These are phyloP conservation scores for Rhipidocladum racemiflorum DNA, from an alignment of 176 grass and related monocot species.

Conservation along the genomic window DNA sequence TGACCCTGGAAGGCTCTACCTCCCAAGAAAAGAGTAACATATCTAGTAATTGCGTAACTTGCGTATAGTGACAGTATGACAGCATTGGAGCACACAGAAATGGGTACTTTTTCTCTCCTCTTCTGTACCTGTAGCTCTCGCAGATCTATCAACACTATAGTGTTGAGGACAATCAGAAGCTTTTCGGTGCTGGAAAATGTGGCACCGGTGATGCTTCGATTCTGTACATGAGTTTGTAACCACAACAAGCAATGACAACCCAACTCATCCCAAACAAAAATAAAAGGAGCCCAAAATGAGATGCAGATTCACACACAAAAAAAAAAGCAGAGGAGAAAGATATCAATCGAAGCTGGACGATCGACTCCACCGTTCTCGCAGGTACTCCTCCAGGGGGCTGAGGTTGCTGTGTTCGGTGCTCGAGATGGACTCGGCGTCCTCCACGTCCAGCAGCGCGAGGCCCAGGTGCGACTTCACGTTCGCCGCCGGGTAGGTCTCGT, in stretches of 20 bases:
- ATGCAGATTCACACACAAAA: background rate
- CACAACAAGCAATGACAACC: background rate
- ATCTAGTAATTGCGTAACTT: background rate
- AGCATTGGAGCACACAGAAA: no score
- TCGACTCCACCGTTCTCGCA: slow-evolving; percentile 71
- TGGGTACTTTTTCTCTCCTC: background rate
- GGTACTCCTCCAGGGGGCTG: slow-evolving; percentile 79
- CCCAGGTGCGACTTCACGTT: slow-evolving; percentile 70
- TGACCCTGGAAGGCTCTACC: background rate
- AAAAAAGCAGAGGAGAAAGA: background rate
- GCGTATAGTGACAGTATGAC: background rate
- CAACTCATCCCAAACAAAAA: background rate
- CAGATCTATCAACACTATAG: background rate
- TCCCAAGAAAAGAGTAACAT: background rate
- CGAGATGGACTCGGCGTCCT: slow-evolving; percentile 67
- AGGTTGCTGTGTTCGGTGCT: slow-evolving; percentile 71
- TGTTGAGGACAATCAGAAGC: background rate
- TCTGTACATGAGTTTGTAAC: slow-evolving; percentile 29
- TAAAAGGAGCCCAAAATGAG: background rate
- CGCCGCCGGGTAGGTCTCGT: slow-evolving; percentile 71
- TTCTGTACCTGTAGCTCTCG: background rate
- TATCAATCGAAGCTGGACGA: slow-evolving; percentile 90
- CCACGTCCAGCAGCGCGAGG: slow-evolving; percentile 67
- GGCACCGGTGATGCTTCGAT: background rate
- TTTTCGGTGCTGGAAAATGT: slow-evolving; percentile 21